These are phyloP conservation scores for Cutaneotrichosporon sp. DNA, from an alignment of 1,284 basidiomycete genomes.

Conservation along the genomic window DNA sequence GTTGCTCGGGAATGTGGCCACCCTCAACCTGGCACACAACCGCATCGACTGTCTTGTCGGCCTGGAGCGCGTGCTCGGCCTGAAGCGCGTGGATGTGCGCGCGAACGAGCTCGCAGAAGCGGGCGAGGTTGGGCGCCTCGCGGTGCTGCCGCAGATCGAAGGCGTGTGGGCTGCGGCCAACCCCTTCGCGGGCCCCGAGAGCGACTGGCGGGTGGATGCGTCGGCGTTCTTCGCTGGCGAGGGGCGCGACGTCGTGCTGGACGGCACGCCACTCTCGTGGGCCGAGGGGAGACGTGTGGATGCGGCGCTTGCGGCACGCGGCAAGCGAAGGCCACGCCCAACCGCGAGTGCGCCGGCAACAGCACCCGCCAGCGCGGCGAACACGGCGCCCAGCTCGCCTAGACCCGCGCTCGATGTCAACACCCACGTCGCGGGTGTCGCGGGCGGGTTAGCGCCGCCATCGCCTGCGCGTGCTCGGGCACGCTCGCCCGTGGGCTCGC, in stretches of 20 bases:
- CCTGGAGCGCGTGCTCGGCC: constrained; percentile 77
- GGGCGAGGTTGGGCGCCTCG: constrained; percentile 81
- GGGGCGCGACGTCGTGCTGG: constrained; percentile 65
- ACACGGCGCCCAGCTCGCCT: not conserved
- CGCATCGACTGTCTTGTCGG: constrained; percentile 91
- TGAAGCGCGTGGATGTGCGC: constrained; percentile 85
- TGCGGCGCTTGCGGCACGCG: constrained; percentile 10
- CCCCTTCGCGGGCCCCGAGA: constrained; percentile 67
- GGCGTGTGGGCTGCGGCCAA: constrained; percentile 82
- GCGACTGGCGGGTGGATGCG: constrained; percentile 71
- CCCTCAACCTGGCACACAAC: constrained; percentile 78
- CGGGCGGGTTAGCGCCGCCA: not conserved
- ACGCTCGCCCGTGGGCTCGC: not conserved
- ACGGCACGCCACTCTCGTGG: constrained; percentile 72
- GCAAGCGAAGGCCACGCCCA: constrained; percentile 1
- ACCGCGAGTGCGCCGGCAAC: not conserved
- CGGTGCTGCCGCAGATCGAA: constrained; percentile 70
- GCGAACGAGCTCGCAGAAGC: constrained; percentile 78
- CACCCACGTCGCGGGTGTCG: not conserved
- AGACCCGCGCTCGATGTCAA: not conserved
- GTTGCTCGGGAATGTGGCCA: constrained; percentile 72
- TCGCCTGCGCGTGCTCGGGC: not conserved
- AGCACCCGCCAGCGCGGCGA: not conserved
- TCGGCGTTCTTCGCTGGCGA: constrained; percentile 83
- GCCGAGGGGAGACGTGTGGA: constrained; percentile 59